Conservation (phyloP, 352 stramenopile genomes). For the Globisporangium spiculum region DNA sequence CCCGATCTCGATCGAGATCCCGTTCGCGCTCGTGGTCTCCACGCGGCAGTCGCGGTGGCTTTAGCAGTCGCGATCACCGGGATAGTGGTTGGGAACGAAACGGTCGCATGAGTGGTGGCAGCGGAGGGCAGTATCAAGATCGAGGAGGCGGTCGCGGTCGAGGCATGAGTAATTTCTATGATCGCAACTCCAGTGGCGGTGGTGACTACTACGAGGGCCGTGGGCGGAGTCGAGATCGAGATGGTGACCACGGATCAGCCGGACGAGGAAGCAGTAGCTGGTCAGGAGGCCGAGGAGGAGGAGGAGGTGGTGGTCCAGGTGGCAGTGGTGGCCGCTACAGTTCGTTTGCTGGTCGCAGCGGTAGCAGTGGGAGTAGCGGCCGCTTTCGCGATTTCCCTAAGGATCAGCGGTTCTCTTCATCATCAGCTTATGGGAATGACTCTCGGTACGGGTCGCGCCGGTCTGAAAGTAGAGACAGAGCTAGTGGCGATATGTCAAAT, state of each 20-base stretch:
- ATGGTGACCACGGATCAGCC: constrained; percentile 25
- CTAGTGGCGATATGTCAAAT: constrained; percentile 22
- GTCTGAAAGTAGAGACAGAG: constrained; percentile 45
- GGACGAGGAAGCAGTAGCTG: constrained; percentile 18
- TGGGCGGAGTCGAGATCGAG: constrained; percentile 33
- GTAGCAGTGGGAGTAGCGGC: constrained; percentile 17
- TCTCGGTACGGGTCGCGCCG: constrained; percentile 21
- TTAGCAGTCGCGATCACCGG: constrained; percentile 19
- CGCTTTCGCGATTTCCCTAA: constrained; percentile 40
- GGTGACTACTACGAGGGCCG: constrained; percentile 33
- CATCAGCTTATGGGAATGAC: constrained; percentile 18
- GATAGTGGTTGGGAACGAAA: constrained; percentile 14
- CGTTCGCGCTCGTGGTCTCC: constrained; percentile 59
- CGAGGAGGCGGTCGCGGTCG: constrained; percentile 16
- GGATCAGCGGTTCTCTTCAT: constrained; percentile 17
- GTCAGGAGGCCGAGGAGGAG: constrained; percentile 15
- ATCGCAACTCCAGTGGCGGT: constrained; percentile 19
- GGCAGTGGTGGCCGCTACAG: constrained; percentile 23
- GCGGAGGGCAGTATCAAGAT: constrained; percentile 20
- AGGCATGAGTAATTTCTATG: constrained; percentile 23
- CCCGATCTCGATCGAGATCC: constrained; percentile 40
- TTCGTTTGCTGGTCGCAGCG: constrained; percentile 7
- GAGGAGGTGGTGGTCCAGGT: constrained; percentile 13
- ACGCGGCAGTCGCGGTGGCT: constrained; percentile 40
- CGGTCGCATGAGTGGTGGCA: constrained; percentile 28